A percentile compares a stretch with the other conserved stretches of the same genome.
phyloP scores from a whole-genome alignment of 805 yeast genomes.

The Candida rishiriensis region DNA sequence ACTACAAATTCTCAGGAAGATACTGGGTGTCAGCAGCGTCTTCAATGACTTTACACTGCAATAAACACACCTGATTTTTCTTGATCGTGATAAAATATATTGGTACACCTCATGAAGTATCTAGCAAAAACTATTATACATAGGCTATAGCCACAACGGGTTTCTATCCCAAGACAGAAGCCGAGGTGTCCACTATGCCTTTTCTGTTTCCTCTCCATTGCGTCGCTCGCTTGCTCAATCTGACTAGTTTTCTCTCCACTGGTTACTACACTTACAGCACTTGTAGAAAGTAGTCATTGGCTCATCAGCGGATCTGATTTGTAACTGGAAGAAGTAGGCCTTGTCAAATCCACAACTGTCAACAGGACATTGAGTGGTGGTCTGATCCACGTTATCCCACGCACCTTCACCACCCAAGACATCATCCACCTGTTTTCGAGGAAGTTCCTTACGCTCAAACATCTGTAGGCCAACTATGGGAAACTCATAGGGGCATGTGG shows the following conservation, averaged over 20 bases:
- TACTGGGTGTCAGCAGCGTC: too few relatives aligned
- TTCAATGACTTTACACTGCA: too few relatives aligned
- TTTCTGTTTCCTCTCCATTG: too few relatives aligned
- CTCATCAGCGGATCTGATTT: conserved; percentile 97
- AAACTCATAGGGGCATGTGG: conserved; percentile 94
- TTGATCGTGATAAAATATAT: too few relatives aligned
- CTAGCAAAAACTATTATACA: too few relatives aligned
- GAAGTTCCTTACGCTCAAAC: conserved; percentile 77
- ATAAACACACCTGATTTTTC: too few relatives aligned
- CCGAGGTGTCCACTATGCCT: too few relatives aligned
- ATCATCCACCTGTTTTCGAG: conserved; percentile 90
- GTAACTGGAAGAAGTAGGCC: conserved; percentile 95
- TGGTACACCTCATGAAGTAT: too few relatives aligned
- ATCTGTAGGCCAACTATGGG: conserved; percentile 80
- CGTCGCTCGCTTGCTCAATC: too few relatives aligned
- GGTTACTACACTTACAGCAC: conserved; percentile 88
- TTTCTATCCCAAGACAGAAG: too few relatives aligned
- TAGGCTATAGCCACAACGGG: too few relatives aligned
- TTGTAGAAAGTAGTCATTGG: conserved; percentile 98
- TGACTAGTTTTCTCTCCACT: conserved; percentile 88
- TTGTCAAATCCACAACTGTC: conserved; percentile 82
- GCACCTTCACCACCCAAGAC: conserved; percentile 96
- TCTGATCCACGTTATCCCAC: conserved; percentile 98
- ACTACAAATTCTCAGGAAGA: too few relatives aligned
- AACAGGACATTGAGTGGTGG: conserved; percentile 86